Base-by-base conservation (phyloP, 1,139 yeast species). In the Nakaseomyces nivariensis region DNA sequence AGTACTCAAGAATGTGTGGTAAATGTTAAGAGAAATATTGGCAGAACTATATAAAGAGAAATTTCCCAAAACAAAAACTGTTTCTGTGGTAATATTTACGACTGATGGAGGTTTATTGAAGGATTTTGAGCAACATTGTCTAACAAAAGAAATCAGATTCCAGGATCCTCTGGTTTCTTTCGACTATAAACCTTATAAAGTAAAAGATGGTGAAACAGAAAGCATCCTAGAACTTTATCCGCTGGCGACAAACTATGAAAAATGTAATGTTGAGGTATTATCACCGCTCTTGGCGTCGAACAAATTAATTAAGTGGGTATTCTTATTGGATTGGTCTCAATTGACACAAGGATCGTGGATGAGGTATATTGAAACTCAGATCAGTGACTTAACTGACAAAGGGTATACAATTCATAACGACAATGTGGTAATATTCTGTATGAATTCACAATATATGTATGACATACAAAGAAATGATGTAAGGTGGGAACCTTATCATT, bases 251-350 rank as follows among this genome's bases (percentile, higher is more conserved):
- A 43, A 33, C 10, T 33, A 11, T 31, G 40, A 34, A 7, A 49
- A 44, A 38, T 10, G 31, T 4, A 9, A 24, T 26, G 9, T 11
- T 38, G 13, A 38, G n/a, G 7, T n/a, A 11, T 9, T 46, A 8
- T 27, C 31, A 32, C 46, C 48, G 31, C 9, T 7, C 31, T 9
- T 7, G 9, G 31, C 3, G 31, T 7, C 31, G 3, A 31, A 43
- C 9, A 25, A 46, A 22, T 25, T 37, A 9, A 45, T 52, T 13
- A 51, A 50, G 26, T 57, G 57, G 57, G 47, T 52, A n/a, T 51
- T 55, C 31, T 25, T 59, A 10, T 46, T 59, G 10, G 61, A 59
- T 49, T 59, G 62, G 62, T 32, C 53, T 4, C 45, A 49, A 32
- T 44, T 50, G 8, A 49, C 48, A 32, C 60, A 58, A 13, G 51